Evolutionary conservation across 805 yeast genomes (phyloP), one percentile per base, ranked within the genome.

Genomic region (Lipomyces orientalis): DNA sequence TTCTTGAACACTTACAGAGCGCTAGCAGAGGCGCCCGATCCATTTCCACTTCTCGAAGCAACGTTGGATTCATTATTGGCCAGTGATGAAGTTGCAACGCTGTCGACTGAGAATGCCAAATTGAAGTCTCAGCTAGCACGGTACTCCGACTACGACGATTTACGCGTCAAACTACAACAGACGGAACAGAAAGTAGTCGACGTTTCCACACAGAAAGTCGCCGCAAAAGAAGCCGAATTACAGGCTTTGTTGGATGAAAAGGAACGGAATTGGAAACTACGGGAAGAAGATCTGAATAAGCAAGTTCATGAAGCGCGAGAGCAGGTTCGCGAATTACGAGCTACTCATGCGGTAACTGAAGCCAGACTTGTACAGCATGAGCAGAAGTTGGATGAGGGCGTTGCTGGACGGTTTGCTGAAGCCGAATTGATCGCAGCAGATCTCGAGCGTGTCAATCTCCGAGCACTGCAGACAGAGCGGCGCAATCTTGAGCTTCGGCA

Each of bases 1-100:
- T 89, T 95, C 74, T 86, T 93, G 76, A 87, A 88, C 22, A 82
- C 91, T 29, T 94, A 94, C 80, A 82, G 91, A 64, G 82, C 87
- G 16, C 80, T 94, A 4, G 91, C 93, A 4, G 97, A 93, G 76
- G 93, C 96, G 0, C 98, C 98, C 0, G 98, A 94, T 79, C 98
- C 98, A 0, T 86, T 84, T 69, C 96, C 97, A 4, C 78, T 93
- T 54, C 79, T 94, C 66, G 90, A 90, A 73, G 84, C 87, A 51
- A 86, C 93, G 0, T 76, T 90, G 34, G 91, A 88, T 60, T 85
- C 91, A 4, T 86, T 89, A 7, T 77, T 83, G 2, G 84, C 85
- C 22, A 81, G 84, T 0, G 81, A 84, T 25, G 91, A 90, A 62
- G 79, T 84, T 6, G 84, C 82, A 2, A 78, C 78, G 9, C 78